Evolutionary conservation across 1,139 yeast genomes (phyloP).

Genomic region (Geotrichum candidum): DNA sequence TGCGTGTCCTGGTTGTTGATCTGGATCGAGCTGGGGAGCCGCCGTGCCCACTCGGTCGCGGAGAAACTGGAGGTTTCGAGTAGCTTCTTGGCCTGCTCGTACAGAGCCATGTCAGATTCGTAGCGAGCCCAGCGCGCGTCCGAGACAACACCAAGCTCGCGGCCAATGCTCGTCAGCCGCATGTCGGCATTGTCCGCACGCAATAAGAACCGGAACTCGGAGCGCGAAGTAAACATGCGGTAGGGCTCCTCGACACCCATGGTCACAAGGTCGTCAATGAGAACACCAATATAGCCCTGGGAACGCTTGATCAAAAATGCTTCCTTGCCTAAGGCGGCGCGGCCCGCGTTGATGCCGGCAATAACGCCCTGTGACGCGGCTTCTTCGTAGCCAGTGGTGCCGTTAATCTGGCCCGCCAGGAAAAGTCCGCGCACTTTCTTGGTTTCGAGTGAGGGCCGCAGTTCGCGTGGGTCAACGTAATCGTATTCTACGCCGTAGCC

Average conservation of each 20-base stretch:
- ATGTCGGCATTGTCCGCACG: slow-evolving; percentile 92
- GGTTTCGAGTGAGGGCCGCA: slow-evolving; percentile 72
- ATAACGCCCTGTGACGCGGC: slow-evolving; percentile 96
- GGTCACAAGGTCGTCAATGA: slow-evolving; percentile 88
- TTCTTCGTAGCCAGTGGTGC: slow-evolving; percentile 98
- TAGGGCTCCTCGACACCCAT: slow-evolving; percentile 97
- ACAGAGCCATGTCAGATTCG: slow-evolving; percentile 42
- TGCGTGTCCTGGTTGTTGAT: slow-evolving; percentile 40
- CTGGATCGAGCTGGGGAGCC: slow-evolving; percentile 26
- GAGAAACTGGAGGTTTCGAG: slow-evolving; percentile 46
- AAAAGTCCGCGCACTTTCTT: slow-evolving; percentile 71
- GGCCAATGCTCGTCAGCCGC: slow-evolving; percentile 69
- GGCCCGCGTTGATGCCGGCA: slow-evolving; percentile 92
- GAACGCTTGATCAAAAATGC: slow-evolving; percentile 60
- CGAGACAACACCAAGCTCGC: slow-evolving; percentile 59
- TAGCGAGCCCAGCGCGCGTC: slow-evolving; percentile 53
- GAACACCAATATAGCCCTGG: slow-evolving; percentile 86
- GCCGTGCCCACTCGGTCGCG: slow-evolving; percentile 56
- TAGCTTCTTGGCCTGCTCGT: slow-evolving; percentile 42
- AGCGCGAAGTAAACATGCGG: slow-evolving; percentile 94
- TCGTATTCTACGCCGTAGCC: slow-evolving; percentile 99
- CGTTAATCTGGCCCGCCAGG: slow-evolving; percentile 96
- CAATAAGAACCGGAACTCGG: slow-evolving; percentile 84
- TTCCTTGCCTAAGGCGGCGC: slow-evolving; percentile 38
- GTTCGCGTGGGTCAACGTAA: slow-evolving; percentile 88